A percentile compares a stretch with the other conserved stretches of the same genome.
phyloP scores from a whole-genome alignment of 768 basidiomycete species.

The Macrolepiota fuliginosa region DNA sequence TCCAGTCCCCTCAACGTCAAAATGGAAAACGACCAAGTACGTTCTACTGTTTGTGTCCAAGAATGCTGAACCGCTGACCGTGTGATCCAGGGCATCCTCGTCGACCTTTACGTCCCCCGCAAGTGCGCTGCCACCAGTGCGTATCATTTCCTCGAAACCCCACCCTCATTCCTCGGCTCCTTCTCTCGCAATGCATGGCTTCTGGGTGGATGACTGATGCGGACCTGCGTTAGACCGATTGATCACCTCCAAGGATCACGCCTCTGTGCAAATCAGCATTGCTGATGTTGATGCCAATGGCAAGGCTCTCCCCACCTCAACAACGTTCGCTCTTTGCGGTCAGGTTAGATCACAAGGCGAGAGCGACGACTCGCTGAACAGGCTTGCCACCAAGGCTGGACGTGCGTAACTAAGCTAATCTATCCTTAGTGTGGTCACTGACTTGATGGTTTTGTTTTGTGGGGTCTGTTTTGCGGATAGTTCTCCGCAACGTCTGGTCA shows the following conservation, averaged over 20 bases:
- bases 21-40: slow-evolving; percentile 92
- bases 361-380: slow-evolving; percentile 95
- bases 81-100: slow-evolving; percentile 80
- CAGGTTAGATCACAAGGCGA: slow-evolving; percentile 94
- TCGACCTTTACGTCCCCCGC: slow-evolving; percentile 99
- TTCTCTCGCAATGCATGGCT: background rate
- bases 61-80: slow-evolving; percentile 5
- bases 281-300: slow-evolving; percentile 92
- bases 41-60: slow-evolving; percentile 23
- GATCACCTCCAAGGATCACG: slow-evolving; percentile 99
- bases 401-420: slow-evolving; percentile 53
- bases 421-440: background rate
- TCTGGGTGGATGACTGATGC: background rate
- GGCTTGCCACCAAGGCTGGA: slow-evolving; percentile 92
- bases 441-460: background rate
- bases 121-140: slow-evolving; percentile 97
- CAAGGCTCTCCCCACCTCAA: slow-evolving; percentile 72
- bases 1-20: slow-evolving; percentile 25
- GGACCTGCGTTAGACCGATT: slow-evolving; percentile 69
- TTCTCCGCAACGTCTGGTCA: slow-evolving; percentile 95
- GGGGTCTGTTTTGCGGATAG: slow-evolving; percentile 36
- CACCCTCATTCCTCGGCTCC: background rate
- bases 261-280: slow-evolving; percentile 95
- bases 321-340: slow-evolving; percentile 94
- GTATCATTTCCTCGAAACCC: slow-evolving; percentile 28